Evolutionary conservation across 1,284 basidiomycete genomes (phyloP).

Genomic region (Pascua guehoae): DNA sequence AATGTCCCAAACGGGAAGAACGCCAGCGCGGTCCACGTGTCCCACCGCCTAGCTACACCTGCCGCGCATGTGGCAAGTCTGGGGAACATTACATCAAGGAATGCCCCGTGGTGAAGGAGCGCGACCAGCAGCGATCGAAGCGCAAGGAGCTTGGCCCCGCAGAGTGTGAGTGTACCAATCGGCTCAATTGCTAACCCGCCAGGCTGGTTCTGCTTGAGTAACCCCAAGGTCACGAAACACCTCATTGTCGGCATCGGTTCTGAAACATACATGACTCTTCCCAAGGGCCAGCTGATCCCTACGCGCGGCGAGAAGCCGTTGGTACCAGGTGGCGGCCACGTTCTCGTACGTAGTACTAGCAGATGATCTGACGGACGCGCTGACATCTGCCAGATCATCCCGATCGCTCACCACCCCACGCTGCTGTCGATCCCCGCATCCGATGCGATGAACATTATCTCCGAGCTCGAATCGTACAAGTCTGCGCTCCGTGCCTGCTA

Average conservation of each 20-base stretch:
- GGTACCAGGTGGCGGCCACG: constrained; percentile 89
- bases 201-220: constrained; percentile 95
- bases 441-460: constrained; percentile 66
- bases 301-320: constrained; percentile 55
- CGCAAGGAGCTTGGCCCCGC: constrained; percentile 57
- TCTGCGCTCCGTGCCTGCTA: constrained; percentile 67
- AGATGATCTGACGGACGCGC: neutral
- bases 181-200: neutral
- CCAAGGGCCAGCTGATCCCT: constrained; percentile 86
- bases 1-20: constrained; percentile 71
- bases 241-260: constrained; percentile 86
- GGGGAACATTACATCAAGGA: constrained; percentile 74
- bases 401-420: constrained; percentile 67
- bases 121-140: constrained; percentile 46
- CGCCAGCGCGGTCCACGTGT: constrained; percentile 58
- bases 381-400: constrained; percentile 59
- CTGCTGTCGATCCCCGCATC: constrained; percentile 68
- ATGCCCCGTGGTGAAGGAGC: constrained; percentile 64
- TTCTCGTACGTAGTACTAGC: constrained; percentile 54
- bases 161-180: constrained; percentile 48
- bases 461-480: constrained; percentile 81
- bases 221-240: constrained; percentile 84
- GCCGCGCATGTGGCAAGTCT: constrained; percentile 79
- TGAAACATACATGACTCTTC: constrained; percentile 88
- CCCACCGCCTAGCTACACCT: constrained; percentile 67